A percentile compares a stretch with the other conserved stretches of the same genome.
These are phyloP conservation scores for Macrophomina tecta DNA, from an alignment of 2,329 filamentous ascomycete genomes.

Conservation along the genomic window DNA sequence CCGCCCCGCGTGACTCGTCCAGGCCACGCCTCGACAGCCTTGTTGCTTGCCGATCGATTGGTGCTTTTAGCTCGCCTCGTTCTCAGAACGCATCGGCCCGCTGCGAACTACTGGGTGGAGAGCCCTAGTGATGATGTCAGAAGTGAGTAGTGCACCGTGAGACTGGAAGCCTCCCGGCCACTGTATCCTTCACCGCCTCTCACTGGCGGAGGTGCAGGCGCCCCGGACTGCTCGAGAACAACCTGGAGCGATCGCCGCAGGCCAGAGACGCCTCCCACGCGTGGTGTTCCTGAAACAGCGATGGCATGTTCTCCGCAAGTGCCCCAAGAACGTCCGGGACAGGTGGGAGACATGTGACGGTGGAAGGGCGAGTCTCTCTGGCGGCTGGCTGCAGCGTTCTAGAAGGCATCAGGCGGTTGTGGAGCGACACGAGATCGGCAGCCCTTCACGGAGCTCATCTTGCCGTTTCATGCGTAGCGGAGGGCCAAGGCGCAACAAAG, in stretches of 20 bases:
- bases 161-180: neutral
- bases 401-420: neutral
- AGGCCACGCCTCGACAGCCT: neutral
- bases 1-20: constrained; percentile 14
- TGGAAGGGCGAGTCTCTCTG: too few relatives aligned
- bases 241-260: neutral
- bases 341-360: too few relatives aligned
- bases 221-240: neutral
- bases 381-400: neutral
- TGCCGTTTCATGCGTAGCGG: constrained; percentile 25
- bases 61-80: constrained; percentile 2
- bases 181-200: constrained; percentile 2
- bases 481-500: constrained; percentile 13
- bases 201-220: neutral
- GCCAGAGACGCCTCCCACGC: neutral
- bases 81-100: constrained; percentile 19
- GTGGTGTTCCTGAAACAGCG: neutral
- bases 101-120: constrained; percentile 17
- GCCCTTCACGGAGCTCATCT: constrained; percentile 23
- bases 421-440: constrained; percentile 18
- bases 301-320: neutral
- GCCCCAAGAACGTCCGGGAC: too few relatives aligned
- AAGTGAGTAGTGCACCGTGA: constrained; percentile 1
- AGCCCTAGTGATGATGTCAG: neutral
- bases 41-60: constrained; percentile 3